Evolutionary conservation across 176 grass and related monocot genomes (phyloP).

Genomic region (Carex parvula): DNA sequence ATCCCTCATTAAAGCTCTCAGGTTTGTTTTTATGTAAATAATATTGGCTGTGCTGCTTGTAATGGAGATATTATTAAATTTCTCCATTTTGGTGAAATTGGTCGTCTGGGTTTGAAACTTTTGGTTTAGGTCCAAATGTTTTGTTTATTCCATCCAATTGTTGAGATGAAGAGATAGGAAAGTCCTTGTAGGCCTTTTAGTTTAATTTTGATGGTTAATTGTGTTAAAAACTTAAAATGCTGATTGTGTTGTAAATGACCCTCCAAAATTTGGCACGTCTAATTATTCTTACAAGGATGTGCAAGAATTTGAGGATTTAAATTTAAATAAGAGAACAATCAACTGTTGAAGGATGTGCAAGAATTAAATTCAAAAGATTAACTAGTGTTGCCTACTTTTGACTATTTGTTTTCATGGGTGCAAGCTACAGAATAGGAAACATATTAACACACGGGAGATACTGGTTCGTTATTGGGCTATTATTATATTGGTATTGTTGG

Average conservation of each 20-base stretch:
- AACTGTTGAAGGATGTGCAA: not conserved
- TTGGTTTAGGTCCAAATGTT: not conserved
- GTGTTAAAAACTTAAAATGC: not conserved
- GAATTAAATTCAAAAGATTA: not conserved
- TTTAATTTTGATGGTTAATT: not conserved
- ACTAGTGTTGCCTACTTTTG: not conserved
- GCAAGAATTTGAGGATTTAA: not conserved
- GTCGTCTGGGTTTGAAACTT: not conserved
- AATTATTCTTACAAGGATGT: not conserved
- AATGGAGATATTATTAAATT: not conserved
- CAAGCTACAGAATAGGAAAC: not conserved
- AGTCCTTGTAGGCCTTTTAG: not conserved
- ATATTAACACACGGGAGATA: not conserved
- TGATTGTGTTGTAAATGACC: not conserved
- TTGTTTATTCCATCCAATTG: not conserved
- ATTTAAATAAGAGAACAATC: not conserved
- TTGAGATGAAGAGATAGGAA: not conserved
- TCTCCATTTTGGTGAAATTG: not conserved
- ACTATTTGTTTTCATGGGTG: not conserved
- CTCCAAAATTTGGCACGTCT: not conserved
- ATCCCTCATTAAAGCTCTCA: conserved; percentile 62
- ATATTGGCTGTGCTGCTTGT: not conserved
- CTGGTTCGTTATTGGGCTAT: not conserved
- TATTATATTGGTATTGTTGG: not conserved
- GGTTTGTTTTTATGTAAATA: conserved; percentile 22